phyloP scores from a whole-genome alignment of 441 rosid genomes.

The Arabidopsis lyrata region DNA sequence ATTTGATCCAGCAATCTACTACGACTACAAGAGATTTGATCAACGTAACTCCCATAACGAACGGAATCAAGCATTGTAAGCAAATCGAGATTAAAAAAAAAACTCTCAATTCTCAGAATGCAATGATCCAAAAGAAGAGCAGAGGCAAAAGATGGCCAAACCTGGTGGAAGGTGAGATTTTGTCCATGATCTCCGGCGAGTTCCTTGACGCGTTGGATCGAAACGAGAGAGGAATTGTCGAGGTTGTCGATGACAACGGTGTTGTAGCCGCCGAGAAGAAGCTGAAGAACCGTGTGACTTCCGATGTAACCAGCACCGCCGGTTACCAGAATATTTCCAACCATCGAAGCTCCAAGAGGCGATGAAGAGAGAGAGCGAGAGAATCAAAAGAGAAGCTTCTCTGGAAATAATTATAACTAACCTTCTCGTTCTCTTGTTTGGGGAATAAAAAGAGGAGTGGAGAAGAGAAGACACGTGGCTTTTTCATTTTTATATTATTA shows the following conservation, averaged over 20 bases:
- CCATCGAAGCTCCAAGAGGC: slow-evolving; percentile 49
- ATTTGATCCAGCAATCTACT: slow-evolving; percentile 27
- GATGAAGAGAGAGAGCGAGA: slow-evolving; percentile 26
- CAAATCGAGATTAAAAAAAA: slow-evolving; percentile 12
- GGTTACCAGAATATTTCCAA: slow-evolving; percentile 67
- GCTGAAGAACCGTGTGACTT: slow-evolving; percentile 88
- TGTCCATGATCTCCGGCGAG: slow-evolving; percentile 64
- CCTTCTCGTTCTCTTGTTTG: not conserved
- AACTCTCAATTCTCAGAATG: not conserved
- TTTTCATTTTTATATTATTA: not conserved
- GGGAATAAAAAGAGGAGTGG: slow-evolving; percentile 28
- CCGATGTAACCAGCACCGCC: slow-evolving; percentile 99
- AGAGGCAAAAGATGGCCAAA: slow-evolving; percentile 19
- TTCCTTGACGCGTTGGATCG: slow-evolving; percentile 69
- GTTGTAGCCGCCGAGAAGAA: slow-evolving; percentile 71
- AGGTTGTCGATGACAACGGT: slow-evolving; percentile 84
- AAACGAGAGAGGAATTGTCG: slow-evolving; percentile 70
- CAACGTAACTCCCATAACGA: not conserved
- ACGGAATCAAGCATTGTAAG: slow-evolving; percentile 11
- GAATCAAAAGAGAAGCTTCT: slow-evolving; percentile 32
- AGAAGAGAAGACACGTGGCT: slow-evolving; percentile 40
- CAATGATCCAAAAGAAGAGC: not conserved
- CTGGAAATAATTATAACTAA: slow-evolving; percentile 25
- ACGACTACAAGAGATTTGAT: not conserved
- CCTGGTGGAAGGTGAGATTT: slow-evolving; percentile 74